Base-by-base conservation (phyloP, 148 eudicot genomes). In the Rhododendron henanense region DNA sequence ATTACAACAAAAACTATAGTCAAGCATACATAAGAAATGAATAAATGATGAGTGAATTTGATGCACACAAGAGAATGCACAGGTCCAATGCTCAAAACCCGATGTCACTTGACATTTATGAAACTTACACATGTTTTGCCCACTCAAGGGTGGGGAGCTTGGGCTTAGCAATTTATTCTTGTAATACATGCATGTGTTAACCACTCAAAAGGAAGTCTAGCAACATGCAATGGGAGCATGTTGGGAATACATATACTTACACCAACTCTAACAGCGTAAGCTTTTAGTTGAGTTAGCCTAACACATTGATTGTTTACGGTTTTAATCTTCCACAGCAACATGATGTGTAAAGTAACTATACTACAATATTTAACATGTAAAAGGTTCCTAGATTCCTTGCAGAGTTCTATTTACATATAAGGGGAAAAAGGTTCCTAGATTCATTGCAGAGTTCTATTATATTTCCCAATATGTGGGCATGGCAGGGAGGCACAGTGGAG, bases 1-100 rank as follows among this genome's bases (percentile, higher is more conserved):
- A 90, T 84, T 81, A 39, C 65, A 85, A 84, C 35, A 76, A 25
- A 78, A 61, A 69, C 39, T 41, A 45, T 25, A 51, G 33, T 47
- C 45, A 77, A 44, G 4, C 76, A 33, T 73, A 73, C 41, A 73
- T 31, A 73, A 31, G 39, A 28, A 14, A 33, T 35, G 19, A 74
- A 74, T 37, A 74, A 74, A 74, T 33, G 78, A 28, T 4, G 35
- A 74, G 18, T 35, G 78, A 8, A 50, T 19, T 76, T 4, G 21
- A 53, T 15, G 15, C 2, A 1, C 11, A 67, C 73, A n/a, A 69
- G 16, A 28, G 35, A 69, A 69, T 28, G 35, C 33, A 69, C 16
- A 69, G 75, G 37, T 69, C 37, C 0, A 15, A 28, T 10, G 16
- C 15, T 25, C 69, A 69, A 69, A 67, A 28, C 37, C 35, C 18